Conservation (phyloP, 2,329 filamentous ascomycete species). For the Amylocarpus encephaloides region DNA sequence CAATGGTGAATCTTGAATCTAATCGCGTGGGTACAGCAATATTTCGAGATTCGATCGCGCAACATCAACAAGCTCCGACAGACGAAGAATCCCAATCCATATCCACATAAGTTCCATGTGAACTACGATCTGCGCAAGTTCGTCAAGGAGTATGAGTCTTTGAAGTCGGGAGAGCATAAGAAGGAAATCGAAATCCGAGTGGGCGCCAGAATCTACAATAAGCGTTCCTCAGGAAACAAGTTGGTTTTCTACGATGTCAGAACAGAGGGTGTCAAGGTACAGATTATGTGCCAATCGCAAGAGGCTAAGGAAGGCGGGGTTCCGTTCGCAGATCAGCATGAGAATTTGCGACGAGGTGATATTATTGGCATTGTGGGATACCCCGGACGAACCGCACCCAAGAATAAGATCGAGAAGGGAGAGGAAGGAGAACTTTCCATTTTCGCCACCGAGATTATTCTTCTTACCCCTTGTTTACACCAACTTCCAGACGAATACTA, state of each 20-base stretch:
- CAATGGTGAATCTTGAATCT: slow-evolving; percentile 4
- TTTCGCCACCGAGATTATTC: slow-evolving; percentile 78
- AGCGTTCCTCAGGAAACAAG: slow-evolving; percentile 75
- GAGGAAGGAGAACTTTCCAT: slow-evolving; percentile 89
- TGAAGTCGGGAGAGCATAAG: slow-evolving; percentile 82
- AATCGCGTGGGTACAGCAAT: slow-evolving; percentile 53
- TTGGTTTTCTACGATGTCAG: slow-evolving; percentile 87
- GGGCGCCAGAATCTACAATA: slow-evolving; percentile 83
- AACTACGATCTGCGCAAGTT: slow-evolving; percentile 79
- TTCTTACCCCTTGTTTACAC: slow-evolving; percentile 87
- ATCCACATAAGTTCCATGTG: slow-evolving; percentile 90
- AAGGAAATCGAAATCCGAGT: slow-evolving; percentile 70
- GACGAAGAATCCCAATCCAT: slow-evolving; percentile 71
- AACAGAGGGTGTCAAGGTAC: slow-evolving; percentile 68
- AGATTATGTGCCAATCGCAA: slow-evolving; percentile 88
- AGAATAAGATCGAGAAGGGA: slow-evolving; percentile 73
- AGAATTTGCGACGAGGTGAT: slow-evolving; percentile 83
- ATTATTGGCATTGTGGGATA: slow-evolving; percentile 84
- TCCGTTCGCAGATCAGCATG: slow-evolving; percentile 81
- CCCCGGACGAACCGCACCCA: slow-evolving; percentile 79
- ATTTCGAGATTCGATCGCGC: slow-evolving; percentile 92
- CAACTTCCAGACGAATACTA: slow-evolving; percentile 85
- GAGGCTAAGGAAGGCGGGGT: slow-evolving; percentile 59
- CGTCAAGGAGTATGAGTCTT: slow-evolving; percentile 65
- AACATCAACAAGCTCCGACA: slow-evolving; percentile 70